Evolutionary conservation across 176 grass and related monocot genomes (phyloP), one percentile per base, ranked within the genome.

Genomic region (Zoysia pacifica): DNA sequence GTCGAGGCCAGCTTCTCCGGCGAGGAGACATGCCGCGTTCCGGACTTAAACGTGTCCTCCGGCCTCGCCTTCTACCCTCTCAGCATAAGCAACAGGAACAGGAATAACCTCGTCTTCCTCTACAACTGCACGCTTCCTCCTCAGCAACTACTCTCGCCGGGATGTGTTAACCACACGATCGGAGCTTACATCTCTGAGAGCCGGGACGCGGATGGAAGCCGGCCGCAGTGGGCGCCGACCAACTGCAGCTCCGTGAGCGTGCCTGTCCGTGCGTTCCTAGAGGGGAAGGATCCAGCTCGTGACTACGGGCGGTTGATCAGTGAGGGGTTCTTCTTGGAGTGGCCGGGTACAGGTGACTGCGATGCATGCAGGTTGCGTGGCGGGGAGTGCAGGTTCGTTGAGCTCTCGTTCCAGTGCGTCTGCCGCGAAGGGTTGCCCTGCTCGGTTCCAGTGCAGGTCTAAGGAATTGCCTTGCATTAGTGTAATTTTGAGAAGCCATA

Each of bases 281-380:
- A 43, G 0, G 16, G 37, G 15, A 2, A 43, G 53, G 9, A 59
- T 4, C 37, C 52, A 3, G 19, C 9, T 14, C 5, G 9, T 3
- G 11, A 90, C 2, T 93, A 84, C 58, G 0, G 1, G 43, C 3
- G 0, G 8, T 47, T 90, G 7, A 82, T 93, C 51, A 18, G 1
- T 0, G 43, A 79, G 2, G 93, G 93, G 2, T 89, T 88, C 74
- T 67, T 90, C 9, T 10, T 90, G 48, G 45, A 80, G 2, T 97
- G 83, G 83, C 0, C 0, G 40, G 10, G 2, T 0, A 0, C 39
- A 2, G 68, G 28, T 3, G 81, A 75, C 28, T 93, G 93, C 68
- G 4, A 3, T 0, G 9, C 0, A 15, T 92, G 90, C 78, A 69
- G 0, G 11, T 10, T 1, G 0, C 14, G 73, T 12, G 80, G 83